phyloP scores from a whole-genome alignment of 2,329 filamentous ascomycete species.

The Xylaria sp. region DNA sequence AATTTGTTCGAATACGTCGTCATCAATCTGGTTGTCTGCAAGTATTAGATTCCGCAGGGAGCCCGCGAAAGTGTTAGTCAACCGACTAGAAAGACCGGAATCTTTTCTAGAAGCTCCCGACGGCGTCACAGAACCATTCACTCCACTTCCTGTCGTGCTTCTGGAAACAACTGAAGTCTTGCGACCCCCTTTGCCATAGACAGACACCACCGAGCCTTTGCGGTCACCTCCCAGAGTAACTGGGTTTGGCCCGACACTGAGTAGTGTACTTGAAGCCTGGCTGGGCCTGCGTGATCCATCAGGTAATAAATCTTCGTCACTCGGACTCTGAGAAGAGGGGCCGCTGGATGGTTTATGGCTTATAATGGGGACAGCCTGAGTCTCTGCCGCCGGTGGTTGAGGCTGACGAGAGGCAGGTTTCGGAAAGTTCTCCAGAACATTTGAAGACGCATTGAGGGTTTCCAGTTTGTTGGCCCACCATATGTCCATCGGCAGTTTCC shows the following conservation, averaged over 20 bases:
- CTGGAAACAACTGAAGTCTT: constrained; percentile 87
- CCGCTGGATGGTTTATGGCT: constrained; percentile 57
- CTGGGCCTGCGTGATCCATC: constrained; percentile 78
- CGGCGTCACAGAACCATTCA: constrained; percentile 63
- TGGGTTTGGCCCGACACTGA: constrained; percentile 81
- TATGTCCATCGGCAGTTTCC: constrained; percentile 88
- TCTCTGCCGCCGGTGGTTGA: constrained; percentile 67
- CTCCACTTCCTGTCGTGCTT: constrained; percentile 57
- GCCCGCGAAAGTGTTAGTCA: constrained; percentile 87
- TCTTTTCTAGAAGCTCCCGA: constrained; percentile 78
- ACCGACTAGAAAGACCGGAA: constrained; percentile 82
- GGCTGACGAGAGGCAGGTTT: constrained; percentile 81
- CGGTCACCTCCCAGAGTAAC: constrained; percentile 69
- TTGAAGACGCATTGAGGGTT: constrained; percentile 93
- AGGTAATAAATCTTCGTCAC: constrained; percentile 77
- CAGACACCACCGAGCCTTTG: constrained; percentile 86
- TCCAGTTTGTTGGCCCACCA: constrained; percentile 95
- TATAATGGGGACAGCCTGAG: constrained; percentile 50
- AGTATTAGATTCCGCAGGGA: constrained; percentile 87
- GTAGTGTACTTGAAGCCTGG: constrained; percentile 79
- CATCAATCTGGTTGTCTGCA: constrained; percentile 92
- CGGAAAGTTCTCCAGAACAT: constrained; percentile 89
- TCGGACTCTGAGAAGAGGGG: constrained; percentile 71
- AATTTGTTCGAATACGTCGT: constrained; percentile 94
- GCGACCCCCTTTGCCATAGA: constrained; percentile 80